phyloP scores from a whole-genome alignment of 805 yeast species.

The Komagataella ulmi region DNA sequence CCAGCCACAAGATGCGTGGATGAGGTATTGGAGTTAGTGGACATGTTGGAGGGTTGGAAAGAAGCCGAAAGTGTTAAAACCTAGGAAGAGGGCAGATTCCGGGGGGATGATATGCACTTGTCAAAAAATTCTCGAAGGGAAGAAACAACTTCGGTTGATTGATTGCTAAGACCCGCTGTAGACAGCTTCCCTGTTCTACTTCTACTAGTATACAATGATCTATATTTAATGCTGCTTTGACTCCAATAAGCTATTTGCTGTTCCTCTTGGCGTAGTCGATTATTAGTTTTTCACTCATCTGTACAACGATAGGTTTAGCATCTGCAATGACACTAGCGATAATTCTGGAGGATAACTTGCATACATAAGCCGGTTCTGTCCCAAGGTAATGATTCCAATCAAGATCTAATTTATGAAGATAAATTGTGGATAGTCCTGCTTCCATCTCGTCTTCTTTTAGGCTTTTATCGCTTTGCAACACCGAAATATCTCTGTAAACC shows the following conservation, averaged over 20 bases:
- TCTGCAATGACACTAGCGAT: not conserved
- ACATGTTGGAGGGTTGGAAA: not conserved
- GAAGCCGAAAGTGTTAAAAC: not conserved
- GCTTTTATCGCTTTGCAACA: not conserved
- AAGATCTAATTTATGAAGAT: not conserved
- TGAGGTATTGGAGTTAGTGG: slow-evolving; percentile 2
- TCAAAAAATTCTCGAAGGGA: not conserved
- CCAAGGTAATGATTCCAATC: not conserved
- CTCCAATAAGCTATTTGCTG: not conserved
- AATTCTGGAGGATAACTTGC: not conserved
- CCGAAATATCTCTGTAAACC: not conserved
- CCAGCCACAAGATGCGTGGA: slow-evolving; percentile 63
- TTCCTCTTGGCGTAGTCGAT: not conserved
- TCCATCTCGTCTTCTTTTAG: not conserved
- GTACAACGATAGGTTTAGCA: not conserved
- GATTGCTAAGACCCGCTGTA: not conserved
- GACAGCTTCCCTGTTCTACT: not conserved
- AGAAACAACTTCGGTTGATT: too few relatives aligned
- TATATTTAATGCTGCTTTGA: too few relatives aligned
- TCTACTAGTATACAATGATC: not conserved
- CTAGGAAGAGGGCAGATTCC: not conserved
- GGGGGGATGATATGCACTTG: not conserved
- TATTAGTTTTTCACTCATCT: not conserved
- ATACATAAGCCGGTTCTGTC: not conserved
- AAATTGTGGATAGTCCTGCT: not conserved